Base-by-base conservation (phyloP, 176 grass and related monocot species). In the Leersia perrieri region DNA sequence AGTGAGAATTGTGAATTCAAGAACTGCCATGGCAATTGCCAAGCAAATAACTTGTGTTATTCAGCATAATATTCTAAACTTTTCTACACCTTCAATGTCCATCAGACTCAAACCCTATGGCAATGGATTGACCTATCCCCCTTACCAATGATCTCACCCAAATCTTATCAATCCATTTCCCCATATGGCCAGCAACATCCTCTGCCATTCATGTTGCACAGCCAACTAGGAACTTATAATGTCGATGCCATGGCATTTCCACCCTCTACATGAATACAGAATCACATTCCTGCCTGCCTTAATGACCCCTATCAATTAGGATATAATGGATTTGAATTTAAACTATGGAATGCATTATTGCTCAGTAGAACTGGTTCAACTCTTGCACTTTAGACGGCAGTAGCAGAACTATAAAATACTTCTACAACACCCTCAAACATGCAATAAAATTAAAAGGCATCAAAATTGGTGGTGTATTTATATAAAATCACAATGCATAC, bases 391-490 rank as follows among this genome's bases (percentile, higher is more conserved):
- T 74, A 70, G 30, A 64, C 27, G 31, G 11, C 22, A 82, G 62
- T 82, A 34, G 29, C 68, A 18, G 57, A 32, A 63, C 42, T 9
- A 63, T 58, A 72, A 72, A 73, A 73, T 42, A 73, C 7, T 29
- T 82, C 28, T 39, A 36, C 1, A 31, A 61, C 33, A 72, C 22
- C 23, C 63, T 47, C 53, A 33, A 80, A 58, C 58, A 60, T 68
- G 14, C 7, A 33, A 2, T 1, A 22, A 68, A 75, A 58, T 16
- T 12, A 3, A 78, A 72, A 82, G 20, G n/a, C 34, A 68, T 68
- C 29, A 0, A 73, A 60, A 74, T 31, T 25, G 34, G 65, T 9
- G 22, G 73, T 41, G 10, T 7, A 77, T 57, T 18, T 38, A 33
- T 74, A 72, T 2, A 1, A 79, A 60, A 60, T 74, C 45, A 47